These are phyloP conservation scores for Periconia sp. DNA, from an alignment of 2,329 filamentous ascomycete species.

Conservation along the genomic window DNA sequence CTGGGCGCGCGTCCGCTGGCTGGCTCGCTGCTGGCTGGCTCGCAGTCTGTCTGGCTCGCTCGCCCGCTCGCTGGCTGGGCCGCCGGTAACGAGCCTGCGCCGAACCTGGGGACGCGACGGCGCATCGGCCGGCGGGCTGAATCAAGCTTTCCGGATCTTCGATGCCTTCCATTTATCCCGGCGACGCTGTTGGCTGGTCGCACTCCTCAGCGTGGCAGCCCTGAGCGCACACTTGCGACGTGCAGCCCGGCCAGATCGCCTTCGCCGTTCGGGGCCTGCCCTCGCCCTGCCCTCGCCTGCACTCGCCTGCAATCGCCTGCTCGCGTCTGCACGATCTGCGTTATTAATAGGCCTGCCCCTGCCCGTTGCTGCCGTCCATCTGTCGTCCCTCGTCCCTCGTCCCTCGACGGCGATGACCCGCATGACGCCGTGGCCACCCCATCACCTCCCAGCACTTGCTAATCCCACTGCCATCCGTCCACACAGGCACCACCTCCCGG, in stretches of 20 bases:
- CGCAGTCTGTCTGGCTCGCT: too few relatives aligned
- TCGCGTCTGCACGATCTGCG: constrained; percentile 2
- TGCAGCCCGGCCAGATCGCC: constrained; percentile 35
- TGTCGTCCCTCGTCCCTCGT: constrained; percentile 13
- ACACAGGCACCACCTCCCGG: neutral
- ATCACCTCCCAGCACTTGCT: neutral
- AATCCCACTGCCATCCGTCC: neutral
- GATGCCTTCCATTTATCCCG: constrained; percentile 22
- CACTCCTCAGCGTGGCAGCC: constrained; percentile 11
- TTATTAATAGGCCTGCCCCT: constrained; percentile 37
- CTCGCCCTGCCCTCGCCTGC: neutral
- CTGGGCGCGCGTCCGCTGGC: too few relatives aligned
- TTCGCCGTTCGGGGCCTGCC: constrained; percentile 18
- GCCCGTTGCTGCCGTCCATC: too few relatives aligned
- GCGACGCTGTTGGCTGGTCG: constrained; percentile 31
- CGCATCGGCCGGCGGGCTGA: constrained; percentile 26
- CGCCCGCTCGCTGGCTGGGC: too few relatives aligned
- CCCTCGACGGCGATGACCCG: constrained; percentile 17
- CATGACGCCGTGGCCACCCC: constrained; percentile 16
- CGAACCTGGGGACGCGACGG: constrained; percentile 21
- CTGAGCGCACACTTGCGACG: too few relatives aligned
- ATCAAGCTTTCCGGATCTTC: constrained; percentile 45
- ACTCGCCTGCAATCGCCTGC: too few relatives aligned
- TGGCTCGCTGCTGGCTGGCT: too few relatives aligned
- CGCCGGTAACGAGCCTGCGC: constrained; percentile 26